A percentile compares a stretch with the other conserved stretches of the same genome.
Evolutionary conservation across 1,284 basidiomycete genomes (phyloP).

Genomic region (Cystobasidium sp.): DNA sequence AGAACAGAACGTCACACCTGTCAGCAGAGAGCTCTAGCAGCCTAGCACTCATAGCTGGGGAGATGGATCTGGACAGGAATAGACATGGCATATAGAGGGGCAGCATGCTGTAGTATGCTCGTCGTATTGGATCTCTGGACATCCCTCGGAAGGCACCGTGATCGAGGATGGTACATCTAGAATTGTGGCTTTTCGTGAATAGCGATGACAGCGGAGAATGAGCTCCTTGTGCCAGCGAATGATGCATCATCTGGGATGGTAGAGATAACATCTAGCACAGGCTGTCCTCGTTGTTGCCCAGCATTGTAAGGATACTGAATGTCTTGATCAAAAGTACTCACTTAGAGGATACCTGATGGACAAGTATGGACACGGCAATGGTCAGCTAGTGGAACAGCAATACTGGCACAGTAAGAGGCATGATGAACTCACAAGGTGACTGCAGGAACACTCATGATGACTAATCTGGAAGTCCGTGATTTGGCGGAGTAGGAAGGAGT

Average conservation of each 20-base stretch:
- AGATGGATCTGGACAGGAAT: not conserved
- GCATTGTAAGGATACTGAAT: too few species aligned
- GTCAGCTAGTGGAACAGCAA: not conserved
- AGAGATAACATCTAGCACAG: too few species aligned
- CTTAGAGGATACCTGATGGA: constrained; percentile 25
- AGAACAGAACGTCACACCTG: not conserved
- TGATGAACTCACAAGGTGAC: constrained; percentile 19
- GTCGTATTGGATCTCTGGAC: not conserved
- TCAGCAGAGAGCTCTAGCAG: not conserved
- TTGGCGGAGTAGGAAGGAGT: not conserved
- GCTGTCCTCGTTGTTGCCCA: too few species aligned
- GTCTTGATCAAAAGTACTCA: constrained; percentile 8
- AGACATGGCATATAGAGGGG: too few species aligned
- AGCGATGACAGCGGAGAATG: too few species aligned
- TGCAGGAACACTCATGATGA: constrained; percentile 27
- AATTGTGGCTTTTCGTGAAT: not conserved
- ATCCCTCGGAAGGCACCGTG: constrained; percentile 3
- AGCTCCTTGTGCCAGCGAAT: too few species aligned
- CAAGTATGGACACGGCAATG: not conserved
- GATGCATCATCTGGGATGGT: too few species aligned
- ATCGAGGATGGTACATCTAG: constrained; percentile 5
- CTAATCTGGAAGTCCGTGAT: not conserved
- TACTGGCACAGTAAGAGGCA: too few species aligned
- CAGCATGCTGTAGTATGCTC: not conserved
- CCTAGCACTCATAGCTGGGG: not conserved